These are phyloP conservation scores for Melampsora occidentalis DNA, from an alignment of 1,284 basidiomycete genomes.

Conservation along the genomic window DNA sequence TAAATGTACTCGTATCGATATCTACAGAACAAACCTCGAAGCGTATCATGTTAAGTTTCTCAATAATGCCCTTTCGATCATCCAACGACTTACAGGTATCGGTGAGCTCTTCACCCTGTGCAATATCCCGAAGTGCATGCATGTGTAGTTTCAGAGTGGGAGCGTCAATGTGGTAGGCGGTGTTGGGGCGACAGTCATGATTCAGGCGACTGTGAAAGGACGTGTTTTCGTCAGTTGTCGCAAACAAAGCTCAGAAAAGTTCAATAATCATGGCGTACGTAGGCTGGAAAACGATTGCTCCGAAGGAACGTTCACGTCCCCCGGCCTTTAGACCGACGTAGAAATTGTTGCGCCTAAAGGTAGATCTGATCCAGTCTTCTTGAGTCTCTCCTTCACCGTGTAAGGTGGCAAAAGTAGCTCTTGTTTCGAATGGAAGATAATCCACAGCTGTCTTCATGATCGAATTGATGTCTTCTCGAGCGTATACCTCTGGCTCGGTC, in stretches of 20 bases:
- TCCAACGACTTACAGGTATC: background rate
- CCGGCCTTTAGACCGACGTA: background rate
- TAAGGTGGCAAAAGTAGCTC: background rate
- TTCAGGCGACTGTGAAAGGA: background rate
- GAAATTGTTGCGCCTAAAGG: background rate
- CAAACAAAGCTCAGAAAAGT: background rate
- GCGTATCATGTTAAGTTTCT: too few species aligned
- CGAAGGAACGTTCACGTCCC: too few species aligned
- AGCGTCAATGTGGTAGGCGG: background rate
- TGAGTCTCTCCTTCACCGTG: background rate
- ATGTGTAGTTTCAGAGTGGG: background rate
- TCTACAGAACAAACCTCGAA: background rate
- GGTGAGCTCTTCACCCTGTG: conserved; percentile 1
- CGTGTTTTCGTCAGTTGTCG: background rate
- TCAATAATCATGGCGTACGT: background rate
- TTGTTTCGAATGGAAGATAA: background rate
- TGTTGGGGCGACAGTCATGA: conserved; percentile 8
- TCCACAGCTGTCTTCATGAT: background rate
- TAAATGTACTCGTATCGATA: too few species aligned
- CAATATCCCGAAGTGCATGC: background rate
- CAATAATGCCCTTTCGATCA: too few species aligned
- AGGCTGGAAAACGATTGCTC: background rate
- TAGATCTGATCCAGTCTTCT: background rate
- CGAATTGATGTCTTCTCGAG: background rate
- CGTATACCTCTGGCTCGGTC: background rate